Percentiles rank a stretch among this genome's conserved stretches.
These are phyloP conservation scores for Sclerotinia nivalis DNA, from an alignment of 2,329 filamentous ascomycete genomes.

Conservation along the genomic window DNA sequence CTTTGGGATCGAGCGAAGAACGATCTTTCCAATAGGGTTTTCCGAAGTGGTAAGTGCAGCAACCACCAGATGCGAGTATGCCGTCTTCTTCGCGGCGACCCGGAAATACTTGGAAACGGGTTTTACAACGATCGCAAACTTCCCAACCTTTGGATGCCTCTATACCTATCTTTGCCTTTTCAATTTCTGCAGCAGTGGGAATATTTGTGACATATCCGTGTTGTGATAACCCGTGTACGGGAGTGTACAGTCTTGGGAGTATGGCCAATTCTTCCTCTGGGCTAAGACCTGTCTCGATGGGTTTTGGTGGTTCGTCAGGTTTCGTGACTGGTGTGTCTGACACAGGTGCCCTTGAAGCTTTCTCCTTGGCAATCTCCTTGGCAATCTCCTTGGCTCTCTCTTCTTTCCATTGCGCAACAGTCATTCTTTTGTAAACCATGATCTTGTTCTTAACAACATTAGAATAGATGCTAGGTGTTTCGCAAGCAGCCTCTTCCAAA, in stretches of 20 bases:
- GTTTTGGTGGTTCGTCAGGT: constrained; percentile 47
- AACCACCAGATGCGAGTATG: constrained; percentile 72
- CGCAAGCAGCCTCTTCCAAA: constrained; percentile 76
- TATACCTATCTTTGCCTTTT: constrained; percentile 64
- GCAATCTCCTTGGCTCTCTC: constrained; percentile 54
- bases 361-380: constrained; percentile 42
- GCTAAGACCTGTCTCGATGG: constrained; percentile 69
- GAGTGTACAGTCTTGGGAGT: constrained; percentile 62
- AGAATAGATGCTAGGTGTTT: constrained; percentile 70
- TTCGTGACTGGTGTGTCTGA: constrained; percentile 37
- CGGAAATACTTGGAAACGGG: constrained; percentile 89
- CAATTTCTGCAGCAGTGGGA: constrained; percentile 67
- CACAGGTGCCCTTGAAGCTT: constrained; percentile 41
- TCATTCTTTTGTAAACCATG: constrained; percentile 74
- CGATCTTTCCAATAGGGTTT: constrained; percentile 59
- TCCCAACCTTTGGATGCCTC: constrained; percentile 75
- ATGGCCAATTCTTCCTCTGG: constrained; percentile 67
- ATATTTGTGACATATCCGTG: constrained; percentile 74
- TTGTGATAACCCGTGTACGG: constrained; percentile 61
- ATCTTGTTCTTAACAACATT: constrained; percentile 85
- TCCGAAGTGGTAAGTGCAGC: constrained; percentile 80
- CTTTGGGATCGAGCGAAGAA: constrained; percentile 55
- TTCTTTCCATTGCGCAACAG: constrained; percentile 67
- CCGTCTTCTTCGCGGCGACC: constrained; percentile 77
- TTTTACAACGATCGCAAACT: constrained; percentile 81